These are phyloP conservation scores for Musa balbisiana DNA, from an alignment of 202 grass and related monocot genomes.

Conservation along the genomic window DNA sequence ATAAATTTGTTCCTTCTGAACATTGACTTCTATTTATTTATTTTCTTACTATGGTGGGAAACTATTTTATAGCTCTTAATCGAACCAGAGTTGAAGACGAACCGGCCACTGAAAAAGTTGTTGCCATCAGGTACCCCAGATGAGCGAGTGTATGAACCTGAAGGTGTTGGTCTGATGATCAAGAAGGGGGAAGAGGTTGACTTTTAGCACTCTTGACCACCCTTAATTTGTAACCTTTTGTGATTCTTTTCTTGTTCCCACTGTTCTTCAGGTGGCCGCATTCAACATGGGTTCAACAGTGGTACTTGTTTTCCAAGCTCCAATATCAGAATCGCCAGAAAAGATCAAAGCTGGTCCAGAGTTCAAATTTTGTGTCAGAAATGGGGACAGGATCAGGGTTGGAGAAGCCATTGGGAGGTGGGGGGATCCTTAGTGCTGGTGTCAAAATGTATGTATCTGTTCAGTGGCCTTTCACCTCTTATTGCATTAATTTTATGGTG, in stretches of 20 bases:
- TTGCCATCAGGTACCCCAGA: conserved; percentile 32
- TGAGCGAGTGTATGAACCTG: conserved; percentile 51
- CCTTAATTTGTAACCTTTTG: not conserved
- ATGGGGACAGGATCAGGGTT: conserved; percentile 59
- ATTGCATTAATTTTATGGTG: too few relatives aligned
- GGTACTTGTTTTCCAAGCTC: conserved; percentile 78
- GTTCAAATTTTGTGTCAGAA: conserved; percentile 54
- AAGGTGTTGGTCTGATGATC: conserved; percentile 44
- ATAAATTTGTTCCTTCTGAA: not conserved
- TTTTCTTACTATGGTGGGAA: not conserved
- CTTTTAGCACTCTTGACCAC: not conserved
- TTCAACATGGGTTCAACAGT: conserved; percentile 89
- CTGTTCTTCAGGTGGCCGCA: conserved; percentile 41
- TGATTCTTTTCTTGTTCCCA: not conserved
- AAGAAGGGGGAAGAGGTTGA: conserved; percentile 67
- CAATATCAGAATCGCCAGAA: conserved; percentile 30
- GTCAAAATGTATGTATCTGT: not conserved
- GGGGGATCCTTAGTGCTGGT: conserved; percentile 26
- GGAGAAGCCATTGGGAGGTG: conserved; percentile 73
- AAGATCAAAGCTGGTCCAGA: conserved; percentile 22
- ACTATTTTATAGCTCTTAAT: conserved; percentile 34
- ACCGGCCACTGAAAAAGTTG: conserved; percentile 25
- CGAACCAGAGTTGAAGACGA: conserved; percentile 60
- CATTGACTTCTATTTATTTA: not conserved
- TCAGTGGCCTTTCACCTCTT: too few relatives aligned